Evolutionary conservation across 179 eudicot genomes (phyloP).

Genomic region (Monotropa hypopitys): DNA sequence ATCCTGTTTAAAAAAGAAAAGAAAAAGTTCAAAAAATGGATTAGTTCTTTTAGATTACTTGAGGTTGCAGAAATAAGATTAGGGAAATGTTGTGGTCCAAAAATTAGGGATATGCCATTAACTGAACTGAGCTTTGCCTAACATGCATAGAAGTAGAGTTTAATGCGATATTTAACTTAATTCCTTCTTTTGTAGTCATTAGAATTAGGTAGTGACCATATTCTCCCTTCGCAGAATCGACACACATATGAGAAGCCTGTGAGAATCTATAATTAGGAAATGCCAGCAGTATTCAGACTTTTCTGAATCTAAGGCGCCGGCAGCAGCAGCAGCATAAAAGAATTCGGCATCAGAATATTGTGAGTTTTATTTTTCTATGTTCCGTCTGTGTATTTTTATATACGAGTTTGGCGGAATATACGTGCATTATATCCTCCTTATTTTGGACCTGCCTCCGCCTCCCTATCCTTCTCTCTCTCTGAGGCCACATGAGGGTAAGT

Average conservation of each 20-base stretch:
- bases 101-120: background rate
- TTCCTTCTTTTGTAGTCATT: background rate
- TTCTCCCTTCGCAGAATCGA: slow-evolving; percentile 52
- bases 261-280: slow-evolving; percentile 28
- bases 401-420: background rate
- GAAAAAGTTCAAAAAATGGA: background rate
- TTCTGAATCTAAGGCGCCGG: background rate
- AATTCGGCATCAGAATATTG: background rate
- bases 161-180: too few species aligned
- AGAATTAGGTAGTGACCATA: background rate
- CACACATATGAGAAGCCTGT: slow-evolving; percentile 76
- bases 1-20: background rate
- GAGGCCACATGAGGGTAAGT: slow-evolving; percentile 4
- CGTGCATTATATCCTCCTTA: background rate
- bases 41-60: background rate
- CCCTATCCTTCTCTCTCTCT: background rate
- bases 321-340: background rate
- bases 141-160: background rate
- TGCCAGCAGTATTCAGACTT: background rate
- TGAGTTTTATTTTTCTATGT: background rate
- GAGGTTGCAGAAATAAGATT: background rate
- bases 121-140: background rate
- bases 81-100: background rate
- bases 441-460: background rate
- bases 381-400: background rate